Evolutionary conservation across 441 rosid genomes (phyloP), one percentile per base, ranked within the genome.

Genomic region (Croton setiger): DNA sequence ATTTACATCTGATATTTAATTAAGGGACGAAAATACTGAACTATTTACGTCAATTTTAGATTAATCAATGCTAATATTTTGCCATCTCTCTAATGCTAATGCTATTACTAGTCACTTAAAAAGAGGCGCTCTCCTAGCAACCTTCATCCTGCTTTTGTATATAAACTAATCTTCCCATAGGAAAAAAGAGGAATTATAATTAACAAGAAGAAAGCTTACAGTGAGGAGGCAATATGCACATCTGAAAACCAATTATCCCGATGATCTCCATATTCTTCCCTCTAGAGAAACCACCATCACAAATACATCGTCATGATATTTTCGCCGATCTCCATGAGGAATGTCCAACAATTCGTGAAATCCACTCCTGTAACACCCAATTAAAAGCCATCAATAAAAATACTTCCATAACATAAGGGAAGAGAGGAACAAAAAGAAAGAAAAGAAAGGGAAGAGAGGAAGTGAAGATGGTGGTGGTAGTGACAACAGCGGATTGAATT

Each of bases 261-360:
- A 91, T 59, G 96, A 93, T 76, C 94, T 82, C 98, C 98, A 93
- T 73, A 91, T 93, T 81, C 97, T 84, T 77, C 98, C 98, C 81
- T 93, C 93, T 64, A 93, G 78, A 10, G 98, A 93, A 75, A 93
- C 98, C 78, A 91, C 98, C 96, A 93, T 89, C 13, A 93, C 97
- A 15, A 94, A 91, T 59, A 93, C 96, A 80, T 93, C 98, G 58
- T 93, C 98, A 51, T 93, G 97, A 79, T 89, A 93, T 85, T 91
- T 93, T 48, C 98, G 87, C 37, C 96, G 76, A 80, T 93, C 96
- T 60, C 97, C 98, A 44, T 89, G 91, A 66, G 96, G 96, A 67
- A 93, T 91, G 74, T 91, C 94, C 21, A 93, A 88, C 83, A 91
- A 73, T 76, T 93, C 93, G 68, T 93, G 97, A 77, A 93, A 80